A percentile compares a stretch with the other conserved stretches of the same genome.
Conservation (phyloP, 805 yeast species). For the Lipomyces sp. region DNA sequence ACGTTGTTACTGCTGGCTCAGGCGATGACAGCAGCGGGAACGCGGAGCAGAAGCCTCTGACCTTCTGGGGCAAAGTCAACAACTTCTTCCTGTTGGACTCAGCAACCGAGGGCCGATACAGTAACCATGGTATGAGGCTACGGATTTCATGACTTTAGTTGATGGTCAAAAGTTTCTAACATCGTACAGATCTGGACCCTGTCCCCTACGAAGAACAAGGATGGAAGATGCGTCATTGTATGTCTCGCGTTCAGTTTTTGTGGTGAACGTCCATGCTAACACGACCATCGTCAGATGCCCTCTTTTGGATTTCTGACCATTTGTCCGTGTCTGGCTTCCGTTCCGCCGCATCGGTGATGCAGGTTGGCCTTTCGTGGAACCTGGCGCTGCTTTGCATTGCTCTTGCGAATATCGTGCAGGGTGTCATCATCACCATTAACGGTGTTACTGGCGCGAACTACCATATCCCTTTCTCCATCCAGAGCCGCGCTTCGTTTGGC, state of each 20-base stretch:
- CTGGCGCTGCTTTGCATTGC: constrained; percentile 46
- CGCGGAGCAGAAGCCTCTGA: constrained; percentile 12
- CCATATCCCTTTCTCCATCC: constrained; percentile 67
- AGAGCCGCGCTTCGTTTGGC: constrained; percentile 78
- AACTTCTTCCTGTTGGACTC: constrained; percentile 22
- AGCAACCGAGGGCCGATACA: constrained; percentile 16
- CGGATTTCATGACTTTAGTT: background rate
- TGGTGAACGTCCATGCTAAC: background rate
- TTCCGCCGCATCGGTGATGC: constrained; percentile 44
- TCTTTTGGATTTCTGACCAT: constrained; percentile 31
- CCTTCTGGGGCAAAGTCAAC: constrained; percentile 15
- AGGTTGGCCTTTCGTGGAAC: constrained; percentile 46
- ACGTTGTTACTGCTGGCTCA: too few species aligned
- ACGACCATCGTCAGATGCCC: constrained; percentile 31
- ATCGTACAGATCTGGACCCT: constrained; percentile 20
- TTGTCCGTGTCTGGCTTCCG: constrained; percentile 45
- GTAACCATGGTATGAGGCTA: constrained; percentile 19
- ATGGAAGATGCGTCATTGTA: constrained; percentile 24
- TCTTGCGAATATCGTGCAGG: constrained; percentile 44
- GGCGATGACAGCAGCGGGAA: too few species aligned
- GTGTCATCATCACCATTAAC: constrained; percentile 43
- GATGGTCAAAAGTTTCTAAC: too few species aligned
- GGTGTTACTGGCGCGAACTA: constrained; percentile 49
- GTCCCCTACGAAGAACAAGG: constrained; percentile 16
- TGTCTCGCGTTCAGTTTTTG: background rate